Evolutionary conservation across 495 filamentous ascomycete genomes (phyloP).

Genomic region (Tuber melanosporum): DNA sequence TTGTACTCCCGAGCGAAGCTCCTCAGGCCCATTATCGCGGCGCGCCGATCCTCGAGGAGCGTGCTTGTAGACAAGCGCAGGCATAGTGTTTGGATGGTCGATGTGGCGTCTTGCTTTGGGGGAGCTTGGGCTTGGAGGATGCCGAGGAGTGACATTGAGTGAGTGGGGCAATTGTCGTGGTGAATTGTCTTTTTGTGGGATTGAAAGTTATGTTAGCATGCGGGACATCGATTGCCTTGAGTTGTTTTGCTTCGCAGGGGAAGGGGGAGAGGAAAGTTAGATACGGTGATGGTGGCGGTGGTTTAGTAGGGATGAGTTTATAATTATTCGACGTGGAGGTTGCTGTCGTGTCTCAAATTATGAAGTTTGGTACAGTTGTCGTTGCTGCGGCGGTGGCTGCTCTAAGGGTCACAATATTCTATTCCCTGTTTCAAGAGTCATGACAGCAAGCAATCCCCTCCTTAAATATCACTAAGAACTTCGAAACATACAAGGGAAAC

Average conservation of each 20-base stretch:
- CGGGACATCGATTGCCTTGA: not conserved
- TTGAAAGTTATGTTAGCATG: not conserved
- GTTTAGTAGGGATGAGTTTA: not conserved
- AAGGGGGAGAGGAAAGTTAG: not conserved
- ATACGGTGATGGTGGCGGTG: not conserved
- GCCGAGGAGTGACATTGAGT: conserved; percentile 41
- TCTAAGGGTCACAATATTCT: conserved; percentile 27
- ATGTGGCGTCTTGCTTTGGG: conserved; percentile 89
- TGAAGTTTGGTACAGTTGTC: conserved; percentile 27
- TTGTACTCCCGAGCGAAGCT: conserved; percentile 96
- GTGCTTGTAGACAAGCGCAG: conserved; percentile 79
- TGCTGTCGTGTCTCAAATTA: not conserved
- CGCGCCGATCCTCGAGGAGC: conserved; percentile 85
- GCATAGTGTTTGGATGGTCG: conserved; percentile 84
- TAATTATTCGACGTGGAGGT: not conserved
- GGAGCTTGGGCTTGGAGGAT: conserved; percentile 58
- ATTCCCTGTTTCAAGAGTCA: conserved; percentile 9
- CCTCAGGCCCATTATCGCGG: conserved; percentile 82
- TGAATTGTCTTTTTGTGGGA: conserved; percentile 2
- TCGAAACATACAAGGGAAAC: not conserved
- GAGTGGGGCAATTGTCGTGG: conserved; percentile 12
- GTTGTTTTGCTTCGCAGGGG: not conserved
- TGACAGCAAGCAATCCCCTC: not conserved
- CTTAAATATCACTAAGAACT: not conserved
- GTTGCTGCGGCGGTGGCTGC: conserved; percentile 28